Percentiles rank a stretch among this genome's conserved stretches.
These are phyloP conservation scores for Pueraria montana DNA, from an alignment of 306 rosid genomes.

Conservation along the genomic window DNA sequence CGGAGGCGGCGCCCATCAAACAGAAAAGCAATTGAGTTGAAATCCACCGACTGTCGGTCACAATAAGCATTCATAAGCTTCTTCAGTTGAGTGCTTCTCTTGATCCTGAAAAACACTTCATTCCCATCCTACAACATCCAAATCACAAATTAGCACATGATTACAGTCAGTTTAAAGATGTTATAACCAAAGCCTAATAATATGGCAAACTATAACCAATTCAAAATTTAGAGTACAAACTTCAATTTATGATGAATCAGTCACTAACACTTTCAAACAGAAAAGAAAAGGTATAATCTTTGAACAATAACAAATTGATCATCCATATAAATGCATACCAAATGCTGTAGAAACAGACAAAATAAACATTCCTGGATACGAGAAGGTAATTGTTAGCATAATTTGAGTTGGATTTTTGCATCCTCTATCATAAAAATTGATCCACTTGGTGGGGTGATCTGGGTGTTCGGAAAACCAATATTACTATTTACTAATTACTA, in stretches of 20 bases:
- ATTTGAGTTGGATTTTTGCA: too few species aligned
- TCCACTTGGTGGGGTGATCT: too few species aligned
- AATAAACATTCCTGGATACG: too few species aligned
- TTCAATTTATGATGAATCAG: background rate
- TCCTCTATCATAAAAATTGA: too few species aligned
- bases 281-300: background rate
- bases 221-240: background rate
- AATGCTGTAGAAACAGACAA: too few species aligned
- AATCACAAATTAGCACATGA: background rate
- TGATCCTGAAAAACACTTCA: constrained; percentile 86
- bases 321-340: too few species aligned
- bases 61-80: constrained; percentile 87
- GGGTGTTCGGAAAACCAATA: too few species aligned
- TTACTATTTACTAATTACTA: too few species aligned
- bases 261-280: background rate
- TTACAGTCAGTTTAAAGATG: background rate
- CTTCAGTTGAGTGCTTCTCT: constrained; percentile 78
- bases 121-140: constrained; percentile 69
- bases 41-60: constrained; percentile 77
- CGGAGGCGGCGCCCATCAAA: constrained; percentile 84
- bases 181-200: background rate
- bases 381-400: too few species aligned
- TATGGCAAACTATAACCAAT: background rate
- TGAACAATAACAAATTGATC: too few species aligned
- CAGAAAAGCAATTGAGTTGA: constrained; percentile 77